These are phyloP conservation scores for Spinacia oleracea DNA, from an alignment of 179 eudicot species.

Conservation along the genomic window DNA sequence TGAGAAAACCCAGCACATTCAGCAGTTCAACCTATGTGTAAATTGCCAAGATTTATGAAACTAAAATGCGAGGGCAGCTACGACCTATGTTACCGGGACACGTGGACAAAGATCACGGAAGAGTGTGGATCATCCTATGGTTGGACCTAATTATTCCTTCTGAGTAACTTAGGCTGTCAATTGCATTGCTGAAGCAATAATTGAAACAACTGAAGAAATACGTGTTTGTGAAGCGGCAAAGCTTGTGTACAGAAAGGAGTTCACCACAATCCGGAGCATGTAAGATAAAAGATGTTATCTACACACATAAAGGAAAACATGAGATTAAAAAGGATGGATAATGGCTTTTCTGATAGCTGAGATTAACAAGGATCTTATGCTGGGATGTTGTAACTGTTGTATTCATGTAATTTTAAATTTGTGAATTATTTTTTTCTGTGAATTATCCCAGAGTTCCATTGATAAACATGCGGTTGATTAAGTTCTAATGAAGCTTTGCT, in stretches of 20 bases:
- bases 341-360: not conserved
- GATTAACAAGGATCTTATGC: not conserved
- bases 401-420: not conserved
- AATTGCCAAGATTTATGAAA: not conserved
- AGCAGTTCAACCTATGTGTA: too few relatives aligned
- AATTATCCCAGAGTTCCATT: not conserved
- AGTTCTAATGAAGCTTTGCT: not conserved
- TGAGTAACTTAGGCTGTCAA: not conserved
- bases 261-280: not conserved
- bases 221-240: not conserved
- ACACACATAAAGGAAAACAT: not conserved
- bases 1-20: not conserved
- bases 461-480: not conserved
- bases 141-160: not conserved
- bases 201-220: not conserved
- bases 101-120: not conserved
- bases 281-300: not conserved
- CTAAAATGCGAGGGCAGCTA: not conserved
- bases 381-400: slow-evolving; percentile 4
- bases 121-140: not conserved
- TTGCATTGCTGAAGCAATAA: not conserved
- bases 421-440: not conserved
- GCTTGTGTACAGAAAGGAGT: not conserved
- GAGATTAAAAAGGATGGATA: not conserved
- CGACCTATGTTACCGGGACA: not conserved